These are phyloP conservation scores for Globisporangium ultimum DNA, from an alignment of 352 stramenopile genomes.

Conservation along the genomic window DNA sequence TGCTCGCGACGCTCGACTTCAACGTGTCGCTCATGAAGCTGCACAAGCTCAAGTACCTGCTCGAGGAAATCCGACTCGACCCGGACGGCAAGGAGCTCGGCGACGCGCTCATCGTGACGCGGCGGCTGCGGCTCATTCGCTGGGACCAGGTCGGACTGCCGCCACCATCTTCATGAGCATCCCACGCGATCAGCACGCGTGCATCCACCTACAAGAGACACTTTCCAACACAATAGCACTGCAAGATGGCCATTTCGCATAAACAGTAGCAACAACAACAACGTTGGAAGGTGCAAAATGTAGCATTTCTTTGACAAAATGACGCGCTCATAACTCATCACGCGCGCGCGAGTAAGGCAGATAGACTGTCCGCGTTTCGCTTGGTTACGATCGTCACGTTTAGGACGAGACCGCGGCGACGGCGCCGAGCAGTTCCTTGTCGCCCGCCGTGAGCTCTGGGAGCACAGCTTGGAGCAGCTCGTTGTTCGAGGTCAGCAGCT, in stretches of 20 bases:
- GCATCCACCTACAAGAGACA: background rate
- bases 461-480: constrained; percentile 60
- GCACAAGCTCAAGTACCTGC: constrained; percentile 65
- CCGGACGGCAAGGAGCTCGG: constrained; percentile 53
- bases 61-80: constrained; percentile 68
- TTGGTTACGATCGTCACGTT: background rate
- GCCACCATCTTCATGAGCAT: background rate
- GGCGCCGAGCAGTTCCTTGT: constrained; percentile 60
- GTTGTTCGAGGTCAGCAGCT: constrained; percentile 42
- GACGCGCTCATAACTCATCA: too few relatives aligned
- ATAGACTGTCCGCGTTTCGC: too few relatives aligned
- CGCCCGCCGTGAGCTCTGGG: constrained; percentile 58
- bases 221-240: background rate
- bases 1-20: constrained; percentile 59
- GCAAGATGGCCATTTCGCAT: too few relatives aligned
- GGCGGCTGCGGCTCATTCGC: constrained; percentile 53
- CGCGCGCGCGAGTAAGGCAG: too few relatives aligned
- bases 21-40: constrained; percentile 76
- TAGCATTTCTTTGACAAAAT: too few relatives aligned
- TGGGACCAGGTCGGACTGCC: constrained; percentile 52
- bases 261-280: too few relatives aligned
- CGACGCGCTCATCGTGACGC: constrained; percentile 54
- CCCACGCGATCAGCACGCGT: too few relatives aligned
- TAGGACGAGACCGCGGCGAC: constrained; percentile 45
- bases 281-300: too few relatives aligned